Evolutionary conservation across 805 yeast genomes (phyloP).

Genomic region (Candida tibetensis): DNA sequence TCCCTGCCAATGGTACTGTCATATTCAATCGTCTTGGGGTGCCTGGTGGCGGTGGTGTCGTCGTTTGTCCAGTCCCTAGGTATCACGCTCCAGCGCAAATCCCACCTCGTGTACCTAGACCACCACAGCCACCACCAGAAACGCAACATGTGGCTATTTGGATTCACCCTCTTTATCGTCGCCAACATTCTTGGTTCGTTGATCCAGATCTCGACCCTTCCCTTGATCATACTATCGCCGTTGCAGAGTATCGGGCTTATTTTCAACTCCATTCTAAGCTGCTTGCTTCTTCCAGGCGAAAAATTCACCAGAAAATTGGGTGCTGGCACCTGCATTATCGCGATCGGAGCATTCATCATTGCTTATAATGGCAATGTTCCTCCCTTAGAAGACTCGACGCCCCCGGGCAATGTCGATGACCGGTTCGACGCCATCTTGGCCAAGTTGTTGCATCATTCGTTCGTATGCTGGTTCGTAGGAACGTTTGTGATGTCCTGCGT

Average conservation of each 20-base stretch:
- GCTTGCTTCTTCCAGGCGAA: constrained; percentile 65
- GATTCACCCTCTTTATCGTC: constrained; percentile 64
- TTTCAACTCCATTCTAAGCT: constrained; percentile 71
- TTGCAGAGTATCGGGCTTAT: constrained; percentile 86
- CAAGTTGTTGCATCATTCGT: constrained; percentile 38
- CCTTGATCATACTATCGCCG: constrained; percentile 76
- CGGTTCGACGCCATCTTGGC: constrained; percentile 41
- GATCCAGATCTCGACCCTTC: constrained; percentile 80
- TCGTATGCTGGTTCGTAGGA: constrained; percentile 55
- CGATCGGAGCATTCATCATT: constrained; percentile 71
- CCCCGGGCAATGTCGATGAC: constrained; percentile 22
- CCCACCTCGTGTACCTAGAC: constrained; percentile 48
- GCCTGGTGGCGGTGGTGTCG: constrained; percentile 67
- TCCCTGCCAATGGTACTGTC: constrained; percentile 1
- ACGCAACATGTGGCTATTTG: constrained; percentile 69
- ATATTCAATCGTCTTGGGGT: constrained; percentile 51
- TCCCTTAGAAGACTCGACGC: constrained; percentile 7
- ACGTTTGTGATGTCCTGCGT: constrained; percentile 30
- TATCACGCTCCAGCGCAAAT: constrained; percentile 74
- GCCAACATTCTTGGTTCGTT: constrained; percentile 79
- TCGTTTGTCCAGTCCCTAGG: constrained; percentile 82
- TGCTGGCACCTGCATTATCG: constrained; percentile 64
- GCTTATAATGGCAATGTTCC: constrained; percentile 73
- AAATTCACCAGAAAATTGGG: constrained; percentile 56
- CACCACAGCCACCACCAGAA: constrained; percentile 26